phyloP scores from a whole-genome alignment of 345 rosid species.

The Geranium brycei region DNA sequence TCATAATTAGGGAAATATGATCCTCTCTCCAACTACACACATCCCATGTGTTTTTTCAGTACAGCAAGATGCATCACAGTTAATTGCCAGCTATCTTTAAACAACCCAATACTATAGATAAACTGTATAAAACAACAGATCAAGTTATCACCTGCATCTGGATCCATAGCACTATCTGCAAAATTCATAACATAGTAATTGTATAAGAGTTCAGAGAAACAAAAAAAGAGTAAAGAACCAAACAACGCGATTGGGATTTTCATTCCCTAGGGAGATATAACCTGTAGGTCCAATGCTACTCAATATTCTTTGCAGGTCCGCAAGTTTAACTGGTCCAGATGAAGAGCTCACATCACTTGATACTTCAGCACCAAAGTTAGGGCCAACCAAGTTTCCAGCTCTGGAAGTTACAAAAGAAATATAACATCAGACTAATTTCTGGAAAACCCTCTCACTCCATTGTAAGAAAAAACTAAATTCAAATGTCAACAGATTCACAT shows the following conservation, averaged over 20 bases:
- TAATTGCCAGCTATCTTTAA: not conserved
- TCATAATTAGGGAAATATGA: not conserved
- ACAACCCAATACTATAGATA: not conserved
- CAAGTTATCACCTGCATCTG: constrained; percentile 59
- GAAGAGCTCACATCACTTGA: constrained; percentile 61
- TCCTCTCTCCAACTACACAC: not conserved
- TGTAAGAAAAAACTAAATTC: not conserved
- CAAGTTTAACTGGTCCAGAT: constrained; percentile 78
- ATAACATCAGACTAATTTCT: not conserved
- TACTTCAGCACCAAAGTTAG: constrained; percentile 51
- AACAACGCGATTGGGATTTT: constrained; percentile 1
- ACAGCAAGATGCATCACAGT: not conserved
- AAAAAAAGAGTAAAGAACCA: not conserved
- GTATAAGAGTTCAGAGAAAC: constrained; percentile 14
- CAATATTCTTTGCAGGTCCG: constrained; percentile 84
- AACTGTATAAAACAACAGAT: not conserved
- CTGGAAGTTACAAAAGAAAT: constrained; percentile 23
- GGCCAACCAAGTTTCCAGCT: constrained; percentile 62
- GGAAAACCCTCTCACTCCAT: not conserved
- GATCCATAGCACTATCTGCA: constrained; percentile 50
- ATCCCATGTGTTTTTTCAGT: not conserved
- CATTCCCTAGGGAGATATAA: constrained; percentile 11
- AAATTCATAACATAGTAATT: constrained; percentile 12
- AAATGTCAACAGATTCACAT: not conserved
- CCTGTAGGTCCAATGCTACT: constrained; percentile 68